These are phyloP conservation scores for Beauveria pseudobassiana DNA, from an alignment of 2,329 filamentous ascomycete genomes.

Conservation along the genomic window DNA sequence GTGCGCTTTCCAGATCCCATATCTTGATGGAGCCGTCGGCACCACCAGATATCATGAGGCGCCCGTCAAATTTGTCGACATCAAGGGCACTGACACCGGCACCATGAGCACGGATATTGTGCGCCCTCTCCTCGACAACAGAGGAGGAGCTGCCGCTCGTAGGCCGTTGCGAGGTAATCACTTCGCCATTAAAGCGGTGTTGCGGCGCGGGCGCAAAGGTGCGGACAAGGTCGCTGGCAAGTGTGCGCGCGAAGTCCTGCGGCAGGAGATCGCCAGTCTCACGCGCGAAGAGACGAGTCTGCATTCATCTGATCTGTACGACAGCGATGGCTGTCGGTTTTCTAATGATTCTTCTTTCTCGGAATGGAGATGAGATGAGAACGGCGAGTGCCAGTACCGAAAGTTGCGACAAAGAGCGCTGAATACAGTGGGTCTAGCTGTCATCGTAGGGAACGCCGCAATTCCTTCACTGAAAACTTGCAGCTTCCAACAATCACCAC, in stretches of 20 bases:
- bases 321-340: background rate
- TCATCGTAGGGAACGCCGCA: background rate
- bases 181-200: slow-evolving; percentile 60
- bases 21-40: slow-evolving; percentile 77
- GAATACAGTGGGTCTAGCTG: background rate
- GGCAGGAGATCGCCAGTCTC: slow-evolving; percentile 61
- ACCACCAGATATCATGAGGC: slow-evolving; percentile 73
- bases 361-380: background rate
- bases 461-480: background rate
- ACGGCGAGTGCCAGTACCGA: background rate
- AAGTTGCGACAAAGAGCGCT: background rate
- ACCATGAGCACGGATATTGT: slow-evolving; percentile 57
- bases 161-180: slow-evolving; percentile 9
- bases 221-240: slow-evolving; percentile 58
- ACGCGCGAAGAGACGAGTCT: slow-evolving; percentile 72
- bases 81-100: slow-evolving; percentile 73
- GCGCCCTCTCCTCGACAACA: slow-evolving; percentile 22
- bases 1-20: slow-evolving; percentile 71
- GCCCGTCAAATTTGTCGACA: slow-evolving; percentile 73
- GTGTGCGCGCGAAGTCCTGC: slow-evolving; percentile 55
- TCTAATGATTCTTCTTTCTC: background rate
- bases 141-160: slow-evolving; percentile 9
- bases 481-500: background rate
- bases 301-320: slow-evolving; percentile 40
- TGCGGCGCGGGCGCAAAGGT: slow-evolving; percentile 61